Evolutionary conservation across 257 asterid genomes (phyloP), one percentile per base, ranked within the genome.

Genomic region (Scutellaria minor): DNA sequence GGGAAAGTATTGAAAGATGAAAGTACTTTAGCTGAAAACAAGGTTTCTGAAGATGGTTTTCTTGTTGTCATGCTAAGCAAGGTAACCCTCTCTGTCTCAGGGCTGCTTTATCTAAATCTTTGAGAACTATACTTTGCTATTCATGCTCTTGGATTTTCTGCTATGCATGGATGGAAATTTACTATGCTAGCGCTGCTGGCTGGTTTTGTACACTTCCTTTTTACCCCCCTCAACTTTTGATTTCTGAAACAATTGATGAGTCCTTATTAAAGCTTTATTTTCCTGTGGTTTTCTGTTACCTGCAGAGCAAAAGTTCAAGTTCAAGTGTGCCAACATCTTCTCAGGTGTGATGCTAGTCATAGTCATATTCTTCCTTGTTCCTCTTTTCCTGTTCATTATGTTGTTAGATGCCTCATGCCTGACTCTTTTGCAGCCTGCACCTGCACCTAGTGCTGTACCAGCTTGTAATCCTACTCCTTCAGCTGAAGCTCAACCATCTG

Each of bases 51-150:
- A 84, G 96, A 92, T 79, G 96, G 96, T 55, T 92, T 92, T 81
- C 96, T 92, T 64, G 98, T 92, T 57, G 96, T 92, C 87, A 89
- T 92, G 98, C 96, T 92, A 71, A 90, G 96, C 86, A 92, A 92
- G 94, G 98, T 92, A 79, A 75, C 13, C 60, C 42, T 45, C 63
- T 63, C 60, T 22, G 37, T 44, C 69, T 7, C 15, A 20, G 10
- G 40, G 20, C 56, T 6, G 9, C 13, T 44, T 39, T 53, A 6
- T 24, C 53, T 60, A 35, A 39, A 70, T 53, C 57, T 69, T 1
- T 2, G 20, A 51, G 20, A 40, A 22, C 22, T 58, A 45, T 39
- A 58, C 27, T 13, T 9, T 13, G 37, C 37, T 44, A 37, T 51
- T 55, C 50, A 8, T 24, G 40, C 12, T 62, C 40, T 55, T 42